Base-by-base conservation (phyloP, 225 moss, liverwort and hornwort species). In the Bryum argenteum region DNA sequence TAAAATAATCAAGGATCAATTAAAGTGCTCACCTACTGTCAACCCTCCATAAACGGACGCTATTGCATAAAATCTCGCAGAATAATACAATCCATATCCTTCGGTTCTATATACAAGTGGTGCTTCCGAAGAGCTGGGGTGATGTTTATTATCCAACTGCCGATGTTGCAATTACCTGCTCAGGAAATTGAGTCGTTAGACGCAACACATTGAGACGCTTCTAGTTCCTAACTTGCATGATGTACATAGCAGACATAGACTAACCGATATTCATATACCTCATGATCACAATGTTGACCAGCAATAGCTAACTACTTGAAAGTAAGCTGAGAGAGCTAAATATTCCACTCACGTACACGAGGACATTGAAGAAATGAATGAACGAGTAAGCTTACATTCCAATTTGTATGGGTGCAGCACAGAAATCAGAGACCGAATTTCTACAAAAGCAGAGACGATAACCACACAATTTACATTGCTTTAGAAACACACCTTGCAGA, bases 81-180 rank as follows among this genome's bases (percentile, higher is more conserved):
- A 52, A 58, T 9, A 3, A 54, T 63, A n/a, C 6, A 54, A 58
- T 38, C 39, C n/a, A 22, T 65, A 37, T 21, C 12, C 54, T 22
- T 12, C 59, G 80, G 78, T 56, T 66, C 77, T 24, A 17, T 44
- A 66, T 77, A 52, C 59, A 74, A 41, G 24, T 80, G 73, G 67
- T 90, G 90, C 42, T 90, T 85, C 47, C 82, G 81, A 80, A 89
- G 94, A 39, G 78, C 70, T 13, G 90, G 90, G 40, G 91, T 90
- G 63, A 87, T 90, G 22, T 90, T 85, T 47, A 85, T 80, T 39
- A 91, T 63, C 65, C 87, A 84, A 62, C 94, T 94, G 85, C 76
- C 86, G 43, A 75, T 70, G 38, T 62, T 39, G 70, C 15, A 71
- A 75, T 58, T 54, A 63, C 61, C 54, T 54, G 47, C 72, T 67